Conservation (phyloP, 495 filamentous ascomycete species). For the Hyaloscypha variabilis region DNA sequence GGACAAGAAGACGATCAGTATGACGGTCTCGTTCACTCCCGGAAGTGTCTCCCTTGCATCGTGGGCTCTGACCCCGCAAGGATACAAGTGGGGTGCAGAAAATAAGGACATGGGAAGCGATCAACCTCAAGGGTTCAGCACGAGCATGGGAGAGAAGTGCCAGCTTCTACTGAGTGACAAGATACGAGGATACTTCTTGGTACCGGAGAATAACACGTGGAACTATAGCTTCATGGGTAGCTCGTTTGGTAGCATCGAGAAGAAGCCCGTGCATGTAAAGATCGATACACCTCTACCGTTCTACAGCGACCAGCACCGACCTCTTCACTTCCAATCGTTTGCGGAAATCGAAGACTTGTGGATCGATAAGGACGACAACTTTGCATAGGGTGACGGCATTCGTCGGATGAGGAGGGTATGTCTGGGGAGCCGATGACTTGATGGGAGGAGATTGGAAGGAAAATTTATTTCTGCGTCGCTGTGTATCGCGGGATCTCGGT, state of each 20-base stretch:
- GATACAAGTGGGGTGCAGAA: conserved; percentile 96
- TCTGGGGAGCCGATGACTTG: background rate
- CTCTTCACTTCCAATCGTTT: conserved; percentile 93
- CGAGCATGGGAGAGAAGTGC: conserved; percentile 91
- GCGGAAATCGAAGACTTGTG: conserved; percentile 89
- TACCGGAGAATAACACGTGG: conserved; percentile 90
- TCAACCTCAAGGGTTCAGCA: conserved; percentile 91
- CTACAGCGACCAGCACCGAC: conserved; percentile 92
- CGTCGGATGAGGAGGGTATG: background rate
- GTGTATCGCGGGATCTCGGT: conserved; percentile 6
- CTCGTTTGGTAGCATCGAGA: conserved; percentile 82
- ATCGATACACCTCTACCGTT: conserved; percentile 89
- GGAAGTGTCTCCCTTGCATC: conserved; percentile 94
- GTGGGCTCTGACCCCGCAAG: conserved; percentile 86
- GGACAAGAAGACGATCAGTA: conserved; percentile 95
- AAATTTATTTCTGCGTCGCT: conserved; percentile 6
- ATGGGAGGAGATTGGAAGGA: conserved; percentile 9
- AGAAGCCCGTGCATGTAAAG: conserved; percentile 87
- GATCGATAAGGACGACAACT: conserved; percentile 85
- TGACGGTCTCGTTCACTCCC: conserved; percentile 98
- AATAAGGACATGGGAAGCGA: conserved; percentile 92
- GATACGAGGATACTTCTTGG: conserved; percentile 92
- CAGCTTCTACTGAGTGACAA: conserved; percentile 90
- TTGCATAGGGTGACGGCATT: conserved; percentile 56
- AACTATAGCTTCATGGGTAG: conserved; percentile 99